These are phyloP conservation scores for Plasmodium coatneyi DNA, from an alignment of 169 alveolate genomes.

Conservation along the genomic window DNA sequence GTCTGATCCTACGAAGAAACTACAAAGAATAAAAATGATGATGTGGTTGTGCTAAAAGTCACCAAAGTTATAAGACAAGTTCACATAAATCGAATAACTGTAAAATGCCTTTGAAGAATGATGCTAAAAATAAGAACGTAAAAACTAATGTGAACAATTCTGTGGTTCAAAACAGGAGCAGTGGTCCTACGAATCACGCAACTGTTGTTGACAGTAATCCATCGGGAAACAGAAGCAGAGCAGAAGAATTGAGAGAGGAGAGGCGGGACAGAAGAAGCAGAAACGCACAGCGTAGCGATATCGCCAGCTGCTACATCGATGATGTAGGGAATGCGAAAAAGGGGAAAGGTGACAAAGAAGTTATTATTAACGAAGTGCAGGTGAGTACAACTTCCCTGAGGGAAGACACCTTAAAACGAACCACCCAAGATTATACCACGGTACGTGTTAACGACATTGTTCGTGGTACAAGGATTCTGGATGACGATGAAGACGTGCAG, in stretches of 20 bases:
- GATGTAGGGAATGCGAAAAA: neutral
- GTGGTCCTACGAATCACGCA: neutral
- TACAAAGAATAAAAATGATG: constrained; percentile 2
- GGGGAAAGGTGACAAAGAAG: neutral
- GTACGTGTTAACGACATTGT: neutral
- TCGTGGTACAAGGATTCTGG: neutral
- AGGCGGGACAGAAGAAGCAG: neutral
- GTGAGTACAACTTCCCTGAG: neutral
- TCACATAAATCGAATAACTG: constrained; percentile 3
- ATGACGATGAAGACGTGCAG: neutral
- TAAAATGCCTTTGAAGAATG: constrained; percentile 28
- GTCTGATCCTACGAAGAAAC: constrained; percentile 11
- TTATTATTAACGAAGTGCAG: neutral
- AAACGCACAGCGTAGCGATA: neutral
- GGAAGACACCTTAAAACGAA: neutral
- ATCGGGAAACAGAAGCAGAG: neutral
- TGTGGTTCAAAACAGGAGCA: neutral
- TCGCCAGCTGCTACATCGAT: neutral
- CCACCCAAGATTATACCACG: neutral
- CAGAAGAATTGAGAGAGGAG: neutral
- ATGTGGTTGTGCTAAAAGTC: neutral
- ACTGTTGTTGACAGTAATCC: neutral
- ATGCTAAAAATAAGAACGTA: constrained; percentile 1
- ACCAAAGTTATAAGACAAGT: neutral
- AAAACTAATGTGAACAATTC: neutral